Conservation (phyloP, 1,139 yeast species). For the Entelexis paramagnoliae region DNA sequence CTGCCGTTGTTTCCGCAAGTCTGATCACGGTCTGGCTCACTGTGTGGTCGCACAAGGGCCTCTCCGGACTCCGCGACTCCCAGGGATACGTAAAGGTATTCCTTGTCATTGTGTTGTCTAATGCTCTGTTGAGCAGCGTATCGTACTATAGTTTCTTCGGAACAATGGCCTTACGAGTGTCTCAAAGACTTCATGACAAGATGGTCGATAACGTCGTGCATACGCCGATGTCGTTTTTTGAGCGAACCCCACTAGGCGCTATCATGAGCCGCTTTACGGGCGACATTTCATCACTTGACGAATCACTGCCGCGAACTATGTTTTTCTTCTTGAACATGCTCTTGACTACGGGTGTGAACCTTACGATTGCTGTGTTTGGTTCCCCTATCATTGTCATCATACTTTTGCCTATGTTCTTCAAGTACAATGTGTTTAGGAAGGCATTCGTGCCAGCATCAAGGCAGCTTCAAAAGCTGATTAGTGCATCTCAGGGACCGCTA, state of each 20-base stretch:
- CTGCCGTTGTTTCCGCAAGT: constrained; percentile 13
- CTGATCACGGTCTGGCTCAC: constrained; percentile 52
- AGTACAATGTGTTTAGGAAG: constrained; percentile 70
- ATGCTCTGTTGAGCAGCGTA: constrained; percentile 7
- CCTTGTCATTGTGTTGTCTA: constrained; percentile 6
- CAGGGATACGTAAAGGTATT: constrained; percentile 18
- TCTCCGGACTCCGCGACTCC: constrained; percentile 18
- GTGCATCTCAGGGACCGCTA: constrained; percentile 61
- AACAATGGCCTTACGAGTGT: constrained; percentile 22
- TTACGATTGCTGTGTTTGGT: constrained; percentile 57
- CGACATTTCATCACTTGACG: constrained; percentile 55
- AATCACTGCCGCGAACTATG: constrained; percentile 20
- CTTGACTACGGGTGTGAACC: constrained; percentile 44
- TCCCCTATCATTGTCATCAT: constrained; percentile 48
- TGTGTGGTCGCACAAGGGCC: constrained; percentile 47
- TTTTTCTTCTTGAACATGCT: constrained; percentile 44
- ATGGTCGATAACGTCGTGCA: constrained; percentile 74
- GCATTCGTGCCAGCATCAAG: constrained; percentile 72
- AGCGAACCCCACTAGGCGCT: constrained; percentile 60
- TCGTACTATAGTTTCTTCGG: constrained; percentile 18
- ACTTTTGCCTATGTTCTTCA: constrained; percentile 41
- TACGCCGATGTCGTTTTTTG: constrained; percentile 60
- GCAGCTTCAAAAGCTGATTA: constrained; percentile 68
- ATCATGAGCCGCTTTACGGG: constrained; percentile 65
- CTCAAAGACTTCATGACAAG: constrained; percentile 47